Percentiles rank a stretch among this genome's conserved stretches.
Evolutionary conservation across 106 monocot genomes (phyloP).

Genomic region (Phalaenopsis equestris): DNA sequence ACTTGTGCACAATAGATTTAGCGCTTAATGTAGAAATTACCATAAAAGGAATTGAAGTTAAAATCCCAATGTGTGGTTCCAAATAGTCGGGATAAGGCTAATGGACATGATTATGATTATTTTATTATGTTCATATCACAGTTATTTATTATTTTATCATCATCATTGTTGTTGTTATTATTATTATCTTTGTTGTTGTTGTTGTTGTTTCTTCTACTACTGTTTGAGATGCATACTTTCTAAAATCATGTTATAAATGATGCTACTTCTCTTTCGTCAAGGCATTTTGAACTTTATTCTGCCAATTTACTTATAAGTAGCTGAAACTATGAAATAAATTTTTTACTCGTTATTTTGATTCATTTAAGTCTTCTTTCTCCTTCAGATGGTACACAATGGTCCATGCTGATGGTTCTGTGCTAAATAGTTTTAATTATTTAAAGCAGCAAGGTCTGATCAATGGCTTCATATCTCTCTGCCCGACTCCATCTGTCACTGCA

Average conservation of each 20-base stretch:
- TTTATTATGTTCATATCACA: neutral
- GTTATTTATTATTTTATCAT: neutral
- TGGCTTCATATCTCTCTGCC: constrained; percentile 71
- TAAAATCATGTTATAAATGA: neutral
- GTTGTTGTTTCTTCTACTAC: neutral
- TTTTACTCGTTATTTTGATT: neutral
- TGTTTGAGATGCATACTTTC: neutral
- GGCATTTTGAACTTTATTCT: neutral
- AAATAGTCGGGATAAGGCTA: neutral
- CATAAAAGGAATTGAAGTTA: neutral
- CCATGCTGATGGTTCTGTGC: constrained; percentile 88
- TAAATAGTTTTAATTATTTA: constrained; percentile 53
- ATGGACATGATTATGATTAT: neutral
- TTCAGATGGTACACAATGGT: constrained; percentile 99
- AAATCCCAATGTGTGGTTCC: neutral
- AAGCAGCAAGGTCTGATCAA: constrained; percentile 53
- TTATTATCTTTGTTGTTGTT: neutral
- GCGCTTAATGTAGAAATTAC: neutral
- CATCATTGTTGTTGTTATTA: too few relatives aligned
- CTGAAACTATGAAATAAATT: neutral
- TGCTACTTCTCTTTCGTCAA: neutral
- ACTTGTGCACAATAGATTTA: neutral
- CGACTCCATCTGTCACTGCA: constrained; percentile 57
- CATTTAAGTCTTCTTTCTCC: neutral
- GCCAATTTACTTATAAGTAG: neutral